phyloP scores from a whole-genome alignment of 2,329 filamentous ascomycete genomes.

The Graphilbum fragrans region DNA sequence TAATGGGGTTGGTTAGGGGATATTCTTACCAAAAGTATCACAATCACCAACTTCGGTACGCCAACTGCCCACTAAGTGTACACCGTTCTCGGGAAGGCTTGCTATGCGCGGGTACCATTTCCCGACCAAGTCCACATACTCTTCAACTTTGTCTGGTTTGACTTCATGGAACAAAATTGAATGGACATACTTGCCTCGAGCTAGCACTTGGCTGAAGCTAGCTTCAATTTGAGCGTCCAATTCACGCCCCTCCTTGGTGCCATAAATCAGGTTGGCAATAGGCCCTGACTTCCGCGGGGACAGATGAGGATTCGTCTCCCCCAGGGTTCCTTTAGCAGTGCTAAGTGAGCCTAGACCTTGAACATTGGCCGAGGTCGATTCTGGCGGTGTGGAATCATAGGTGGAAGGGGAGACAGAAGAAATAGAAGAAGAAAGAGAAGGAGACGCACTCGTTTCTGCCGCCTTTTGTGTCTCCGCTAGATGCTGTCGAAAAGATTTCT shows the following conservation, averaged over 20 bases:
- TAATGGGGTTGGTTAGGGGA: too few relatives aligned
- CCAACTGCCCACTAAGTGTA: slow-evolving; percentile 96
- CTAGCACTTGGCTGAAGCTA: slow-evolving; percentile 89
- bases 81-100: slow-evolving; percentile 73
- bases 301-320: slow-evolving; percentile 44
- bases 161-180: slow-evolving; percentile 95
- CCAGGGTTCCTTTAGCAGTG: slow-evolving; percentile 43
- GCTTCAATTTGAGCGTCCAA: slow-evolving; percentile 93
- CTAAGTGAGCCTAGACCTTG: slow-evolving; percentile 49
- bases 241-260: slow-evolving; percentile 88
- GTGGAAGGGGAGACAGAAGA: too few relatives aligned
- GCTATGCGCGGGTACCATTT: slow-evolving; percentile 90
- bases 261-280: slow-evolving; percentile 84
- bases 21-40: slow-evolving; percentile 74
- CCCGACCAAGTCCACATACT: slow-evolving; percentile 83
- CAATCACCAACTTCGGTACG: slow-evolving; percentile 94
- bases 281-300: slow-evolving; percentile 56
- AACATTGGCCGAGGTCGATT: slow-evolving; percentile 14
- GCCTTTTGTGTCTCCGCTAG: slow-evolving; percentile 67
- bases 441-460: slow-evolving; percentile 70
- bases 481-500: slow-evolving; percentile 77
- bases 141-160: slow-evolving; percentile 87
- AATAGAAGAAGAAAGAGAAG: slow-evolving; percentile 8
- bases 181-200: slow-evolving; percentile 95
- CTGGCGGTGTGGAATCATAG: background rate